Evolutionary conservation across 306 rosid species (phyloP).

Genomic region (Mimosa bimucronata): DNA sequence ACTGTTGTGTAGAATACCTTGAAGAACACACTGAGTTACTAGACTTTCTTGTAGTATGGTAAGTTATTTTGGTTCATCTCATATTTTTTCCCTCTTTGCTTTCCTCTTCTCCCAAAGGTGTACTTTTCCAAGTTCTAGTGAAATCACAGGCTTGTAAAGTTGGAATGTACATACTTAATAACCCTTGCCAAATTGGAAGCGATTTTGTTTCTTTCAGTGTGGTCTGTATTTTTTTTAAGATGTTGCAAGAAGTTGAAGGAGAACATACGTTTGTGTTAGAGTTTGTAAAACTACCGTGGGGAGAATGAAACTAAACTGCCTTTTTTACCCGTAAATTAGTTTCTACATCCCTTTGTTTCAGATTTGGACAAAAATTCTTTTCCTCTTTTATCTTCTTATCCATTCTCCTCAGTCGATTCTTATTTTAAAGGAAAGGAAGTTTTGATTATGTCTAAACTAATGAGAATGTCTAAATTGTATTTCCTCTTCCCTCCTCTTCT

Average conservation of each 20-base stretch:
- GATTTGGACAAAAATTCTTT: background rate
- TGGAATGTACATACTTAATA: background rate
- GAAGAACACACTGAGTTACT: constrained; percentile 82
- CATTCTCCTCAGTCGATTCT: background rate
- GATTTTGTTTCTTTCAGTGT: background rate
- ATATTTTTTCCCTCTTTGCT: background rate
- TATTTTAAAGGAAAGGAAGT: background rate
- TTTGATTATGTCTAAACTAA: background rate
- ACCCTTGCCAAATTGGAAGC: background rate
- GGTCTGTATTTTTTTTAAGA: background rate
- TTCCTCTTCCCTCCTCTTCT: background rate
- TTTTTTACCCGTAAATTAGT: background rate
- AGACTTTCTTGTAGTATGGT: constrained; percentile 92
- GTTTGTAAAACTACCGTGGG: background rate
- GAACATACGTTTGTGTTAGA: background rate
- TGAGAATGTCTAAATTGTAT: background rate
- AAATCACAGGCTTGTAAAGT: background rate
- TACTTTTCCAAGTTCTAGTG: background rate
- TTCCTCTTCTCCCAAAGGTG: background rate
- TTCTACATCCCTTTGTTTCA: background rate
- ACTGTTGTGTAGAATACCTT: constrained; percentile 73
- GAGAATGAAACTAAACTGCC: background rate
- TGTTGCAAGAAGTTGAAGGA: background rate
- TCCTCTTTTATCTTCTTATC: background rate
- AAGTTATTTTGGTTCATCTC: constrained; percentile 40